Conservation (phyloP, 2,329 filamentous ascomycete genomes). For the Didymella segeticola region DNA sequence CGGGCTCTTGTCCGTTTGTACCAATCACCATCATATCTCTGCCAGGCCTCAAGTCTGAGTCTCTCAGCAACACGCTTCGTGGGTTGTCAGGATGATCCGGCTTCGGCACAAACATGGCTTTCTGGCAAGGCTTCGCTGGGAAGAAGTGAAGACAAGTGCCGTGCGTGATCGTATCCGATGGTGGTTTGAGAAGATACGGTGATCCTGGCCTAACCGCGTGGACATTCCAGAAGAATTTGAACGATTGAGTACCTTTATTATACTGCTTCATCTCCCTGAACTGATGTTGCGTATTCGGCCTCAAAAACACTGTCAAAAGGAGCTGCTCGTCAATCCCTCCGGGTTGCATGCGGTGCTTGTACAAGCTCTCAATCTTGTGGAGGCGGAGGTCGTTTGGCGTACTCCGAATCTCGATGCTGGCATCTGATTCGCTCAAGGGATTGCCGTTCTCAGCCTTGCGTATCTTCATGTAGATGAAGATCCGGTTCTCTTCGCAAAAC, state of each 20-base stretch:
- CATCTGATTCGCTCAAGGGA: neutral
- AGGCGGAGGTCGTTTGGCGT: neutral
- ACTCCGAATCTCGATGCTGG: neutral
- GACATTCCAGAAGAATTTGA: neutral
- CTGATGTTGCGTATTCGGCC: neutral
- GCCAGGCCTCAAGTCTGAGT: neutral
- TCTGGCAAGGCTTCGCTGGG: neutral
- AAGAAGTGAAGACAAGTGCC: neutral
- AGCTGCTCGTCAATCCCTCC: neutral
- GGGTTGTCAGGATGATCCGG: neutral
- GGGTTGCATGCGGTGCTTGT: neutral
- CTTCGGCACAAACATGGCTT: neutral
- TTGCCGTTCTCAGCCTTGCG: neutral
- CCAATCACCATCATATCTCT: neutral
- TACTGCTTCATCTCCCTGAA: neutral
- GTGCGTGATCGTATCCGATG: neutral
- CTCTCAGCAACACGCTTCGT: neutral
- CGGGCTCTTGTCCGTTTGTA: neutral
- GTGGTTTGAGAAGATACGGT: neutral
- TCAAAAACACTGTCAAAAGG: neutral
- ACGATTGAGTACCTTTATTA: neutral
- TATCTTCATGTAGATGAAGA: neutral
- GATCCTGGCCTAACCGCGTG: neutral
- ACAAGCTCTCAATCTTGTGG: neutral
- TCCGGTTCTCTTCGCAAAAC: neutral